Base-by-base conservation (phyloP, 2,329 filamentous ascomycete genomes). In the Penicillium sp. region DNA sequence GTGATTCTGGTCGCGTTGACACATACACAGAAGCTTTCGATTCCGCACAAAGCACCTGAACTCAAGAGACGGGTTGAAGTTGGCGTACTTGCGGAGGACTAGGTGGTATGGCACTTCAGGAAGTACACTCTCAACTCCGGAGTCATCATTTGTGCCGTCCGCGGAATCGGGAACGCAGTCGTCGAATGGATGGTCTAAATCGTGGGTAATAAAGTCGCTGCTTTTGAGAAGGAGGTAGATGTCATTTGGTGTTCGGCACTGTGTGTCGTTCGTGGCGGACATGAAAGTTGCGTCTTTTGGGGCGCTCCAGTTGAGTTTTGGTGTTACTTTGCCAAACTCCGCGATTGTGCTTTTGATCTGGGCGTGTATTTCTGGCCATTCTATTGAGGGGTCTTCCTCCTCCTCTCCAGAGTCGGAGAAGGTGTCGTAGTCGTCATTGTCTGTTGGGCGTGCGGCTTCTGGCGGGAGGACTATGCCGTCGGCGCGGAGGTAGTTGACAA, bases 201-300 rank as follows among this genome's bases (percentile, higher is more conserved):
- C 93, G 67, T 97, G 90, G 3, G 87, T 95, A 50, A 97, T 77
- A 62, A 98, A 97, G 61, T 90, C 90, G 22, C 89, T 95, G 61
- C 86, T 90, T 72, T 98, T 98, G 11, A 98, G 78, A 1, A 98
- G 78, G 13, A 97, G 78, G 64, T 97, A 98, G 36, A 98, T 81
- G 62, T 98, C 93, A 65, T 93, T 94, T 2, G 93, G 82, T 0
- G 82, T 83, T 3, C 82, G 84, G 69, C 93, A 98, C 68, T 95
- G 89, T 72, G 96, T 86, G 38, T 87, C 94, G 69, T 98, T 98
- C 69, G 77, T 91, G 66, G 79, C 71, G 70, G 84, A 70, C 68
- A 98, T 96, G 86, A 89, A 96, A 18, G 87, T 88, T 7, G 93
- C 93, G 65, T 98, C 93, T 68, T 96, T 95, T 3, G 93, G 93